These are phyloP conservation scores for Hevea brasiliensis DNA, from an alignment of 345 rosid genomes.

Conservation along the genomic window DNA sequence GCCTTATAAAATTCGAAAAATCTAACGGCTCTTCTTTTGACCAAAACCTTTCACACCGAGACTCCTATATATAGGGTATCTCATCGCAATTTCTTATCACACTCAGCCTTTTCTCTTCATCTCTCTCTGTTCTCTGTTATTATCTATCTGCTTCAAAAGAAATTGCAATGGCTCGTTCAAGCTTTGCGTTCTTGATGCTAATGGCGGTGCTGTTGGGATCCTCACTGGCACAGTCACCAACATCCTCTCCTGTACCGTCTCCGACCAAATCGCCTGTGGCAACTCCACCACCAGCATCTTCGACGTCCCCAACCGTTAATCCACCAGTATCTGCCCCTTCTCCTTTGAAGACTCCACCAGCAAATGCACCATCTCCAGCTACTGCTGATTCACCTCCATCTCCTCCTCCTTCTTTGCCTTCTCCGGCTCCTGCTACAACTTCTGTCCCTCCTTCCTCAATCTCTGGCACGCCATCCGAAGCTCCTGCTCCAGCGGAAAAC, in stretches of 20 bases:
- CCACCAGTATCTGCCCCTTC: conserved; percentile 10
- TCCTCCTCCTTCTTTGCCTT: conserved; percentile 2
- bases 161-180: conserved; percentile 1
- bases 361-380: conserved; percentile 19
- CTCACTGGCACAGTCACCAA: conserved; percentile 15
- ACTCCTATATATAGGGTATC: not conserved
- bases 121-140: not conserved
- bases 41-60: not conserved
- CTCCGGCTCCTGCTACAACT: not conserved
- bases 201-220: not conserved
- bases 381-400: conserved; percentile 31
- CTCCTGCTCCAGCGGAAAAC: conserved; percentile 34
- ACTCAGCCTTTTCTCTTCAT: no score
- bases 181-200: conserved; percentile 4
- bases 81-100: not conserved
- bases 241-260: conserved; percentile 6
- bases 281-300: not conserved
- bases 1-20: not conserved
- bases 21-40: conserved; percentile 12
- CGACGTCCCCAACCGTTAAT: not conserved
- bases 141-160: not conserved
- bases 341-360: conserved; percentile 19
- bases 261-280: conserved; percentile 9
- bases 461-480: conserved; percentile 28
- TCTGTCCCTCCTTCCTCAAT: conserved; percentile 6